Base-by-base conservation (phyloP, 2,329 filamentous ascomycete species). In the Hypoxylon sp. region DNA sequence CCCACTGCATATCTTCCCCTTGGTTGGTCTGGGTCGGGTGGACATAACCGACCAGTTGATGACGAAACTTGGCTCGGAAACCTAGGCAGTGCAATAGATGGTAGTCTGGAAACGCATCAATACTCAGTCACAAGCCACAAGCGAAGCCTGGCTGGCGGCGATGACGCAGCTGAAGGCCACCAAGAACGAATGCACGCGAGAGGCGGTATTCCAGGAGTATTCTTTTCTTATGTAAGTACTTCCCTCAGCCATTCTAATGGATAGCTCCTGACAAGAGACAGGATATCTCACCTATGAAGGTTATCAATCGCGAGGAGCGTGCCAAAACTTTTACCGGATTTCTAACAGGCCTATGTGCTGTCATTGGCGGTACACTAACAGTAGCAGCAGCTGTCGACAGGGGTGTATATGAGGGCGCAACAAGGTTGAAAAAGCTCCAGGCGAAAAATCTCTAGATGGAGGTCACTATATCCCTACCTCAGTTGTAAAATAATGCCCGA, bases 221-320 rank as follows among this genome's bases (percentile, higher is more conserved):
- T 99, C 85, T 98, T 99, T 84, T 97, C 94, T 73, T 99, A 99
- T 76, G 93, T 94, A 85, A 88, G 92, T 88, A 33, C 37, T 31
- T 13, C 51, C 48, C 54, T 42, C 69, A 9, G 17, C 52, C 50
- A 39, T 46, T 17, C 11, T 11, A 10, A 37, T 5, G 3, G 19
- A 37, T 33, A 19, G 31, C 42, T 74, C 59, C 77, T 80, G 59
- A 76, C 51, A 48, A 2, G 17, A 42, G 1, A 37, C 60, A 94
- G 92, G 96, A 99, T 76, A 99, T 99, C 80, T 98, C 95, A 1
- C 96, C 96, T 4, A 99, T 99, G 96, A 99, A 98, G 84, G 95
- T 99, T 68, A 92, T 99, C 82, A 99, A 99, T 84, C 92, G 94
- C 61, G 97, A 99, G 83, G 91, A 93, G 73, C 89, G 93, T 51